Evolutionary conservation across 2,329 filamentous ascomycete genomes (phyloP), one percentile per base, ranked within the genome.

Genomic region (Phialocephala sp.): DNA sequence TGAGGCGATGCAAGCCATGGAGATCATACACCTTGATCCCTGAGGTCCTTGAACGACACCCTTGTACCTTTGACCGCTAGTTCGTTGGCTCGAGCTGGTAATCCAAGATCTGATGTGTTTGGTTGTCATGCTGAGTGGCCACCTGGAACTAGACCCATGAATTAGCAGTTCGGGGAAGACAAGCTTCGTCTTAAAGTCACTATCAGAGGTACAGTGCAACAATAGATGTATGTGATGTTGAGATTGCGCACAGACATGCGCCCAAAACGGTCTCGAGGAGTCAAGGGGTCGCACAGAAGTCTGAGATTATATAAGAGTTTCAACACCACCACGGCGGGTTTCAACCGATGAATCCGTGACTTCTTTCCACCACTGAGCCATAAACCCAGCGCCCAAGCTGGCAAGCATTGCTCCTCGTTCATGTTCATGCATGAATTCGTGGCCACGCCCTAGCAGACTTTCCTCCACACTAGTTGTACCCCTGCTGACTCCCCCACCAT

Each of bases 381-480:
- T 66, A 60, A 66, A 60, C 57, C 67, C 64, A 65, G 62, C 57
- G 62, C 37, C 59, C 66, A 72, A 64, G 62, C 65, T 67, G 63
- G 61, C 71, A 72, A 72, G 69, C 67, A 73, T 72, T 62, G 59
- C 61, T 67, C 69, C 66, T 66, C 61, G 67, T 69, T 73, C 74
- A 71, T 72, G 75, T 75, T 76, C 74, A 76, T 76, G 75, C 75
- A 76, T 75, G 75, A 74, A 73, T 73, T 74, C 73, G 75, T 76
- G 74, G 74, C 74, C 69, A 72, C 66, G 66, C 65, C 68, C 66
- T 64, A 59, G 62, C 62, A 64, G 59, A 59, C 60, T 64, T 66
- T 69, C 69, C 71, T 72, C 71, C 70, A 72, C 69, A 72, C 71
- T 72, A 73, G 63, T 59, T 60, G 20, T 36, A 65, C 64, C 73